A percentile compares a stretch with the other conserved stretches of the same genome.
These are phyloP conservation scores for Huntiella decipiens DNA, from an alignment of 2,329 filamentous ascomycete species.

Conservation along the genomic window DNA sequence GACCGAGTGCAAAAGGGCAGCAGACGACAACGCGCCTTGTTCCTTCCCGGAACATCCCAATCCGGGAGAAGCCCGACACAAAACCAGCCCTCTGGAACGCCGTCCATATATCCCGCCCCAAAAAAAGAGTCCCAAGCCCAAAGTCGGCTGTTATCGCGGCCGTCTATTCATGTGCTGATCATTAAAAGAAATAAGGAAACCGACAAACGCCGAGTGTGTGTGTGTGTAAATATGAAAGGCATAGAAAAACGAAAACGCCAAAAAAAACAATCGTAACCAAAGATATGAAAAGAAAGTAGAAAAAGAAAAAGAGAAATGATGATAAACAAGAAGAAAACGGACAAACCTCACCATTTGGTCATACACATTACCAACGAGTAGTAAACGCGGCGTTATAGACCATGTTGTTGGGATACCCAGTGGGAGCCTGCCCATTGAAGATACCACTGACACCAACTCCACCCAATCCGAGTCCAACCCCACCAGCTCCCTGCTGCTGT, in stretches of 20 bases:
- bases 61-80: no score
- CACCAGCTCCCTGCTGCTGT: constrained; percentile 47
- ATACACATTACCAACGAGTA: constrained; percentile 7
- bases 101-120: not conserved
- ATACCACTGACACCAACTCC: constrained; percentile 43
- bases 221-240: not conserved
- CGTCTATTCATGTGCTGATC: no score
- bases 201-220: constrained; percentile 4
- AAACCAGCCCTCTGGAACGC: no score
- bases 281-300: constrained; percentile 10
- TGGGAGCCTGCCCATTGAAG: constrained; percentile 65
- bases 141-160: no score
- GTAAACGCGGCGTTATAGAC: constrained; percentile 38
- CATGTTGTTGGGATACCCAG: constrained; percentile 81
- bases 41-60: no score
- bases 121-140: not conserved
- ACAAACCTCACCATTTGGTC: constrained; percentile 1
- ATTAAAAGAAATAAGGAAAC: constrained; percentile 4
- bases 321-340: not conserved
- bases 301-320: not conserved
- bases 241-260: constrained; percentile 12
- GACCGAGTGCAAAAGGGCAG: no score
- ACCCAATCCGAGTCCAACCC: constrained; percentile 23
- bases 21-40: no score
- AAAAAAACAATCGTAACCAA: constrained; percentile 12